Evolutionary conservation across 2,329 filamentous ascomycete species (phyloP).

Genomic region (Hymenoscyphus fraxineus): DNA sequence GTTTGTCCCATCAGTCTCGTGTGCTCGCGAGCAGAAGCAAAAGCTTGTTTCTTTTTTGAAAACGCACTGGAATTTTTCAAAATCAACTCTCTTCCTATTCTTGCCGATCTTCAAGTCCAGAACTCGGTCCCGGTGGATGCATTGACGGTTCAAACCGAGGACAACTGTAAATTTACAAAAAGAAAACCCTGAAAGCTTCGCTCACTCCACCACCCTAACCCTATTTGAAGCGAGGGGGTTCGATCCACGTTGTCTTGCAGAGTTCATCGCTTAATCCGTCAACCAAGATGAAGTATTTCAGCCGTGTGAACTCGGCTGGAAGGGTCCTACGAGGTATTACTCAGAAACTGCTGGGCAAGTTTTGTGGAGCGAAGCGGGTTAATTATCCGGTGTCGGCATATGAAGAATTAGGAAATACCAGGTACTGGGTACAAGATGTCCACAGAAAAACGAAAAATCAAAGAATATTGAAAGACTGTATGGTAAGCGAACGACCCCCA

Average conservation of each 20-base stretch:
- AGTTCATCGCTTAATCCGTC: background rate
- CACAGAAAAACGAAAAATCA: background rate
- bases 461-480: background rate
- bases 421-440: no score
- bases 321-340: background rate
- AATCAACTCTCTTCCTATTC: background rate
- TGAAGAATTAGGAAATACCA: no score
- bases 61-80: background rate
- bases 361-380: background rate
- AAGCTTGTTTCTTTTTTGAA: background rate
- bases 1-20: background rate
- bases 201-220: background rate
- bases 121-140: background rate
- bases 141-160: background rate
- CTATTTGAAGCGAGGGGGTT: background rate
- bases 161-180: no score
- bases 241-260: conserved; percentile 4
- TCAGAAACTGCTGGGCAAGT: background rate
- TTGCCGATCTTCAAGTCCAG: background rate
- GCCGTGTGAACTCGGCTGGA: background rate
- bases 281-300: background rate
- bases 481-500: background rate
- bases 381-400: background rate
- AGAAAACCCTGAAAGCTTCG: background rate
- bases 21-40: background rate